phyloP scores from a whole-genome alignment of 2,329 filamentous ascomycete species.

The Verticillium longisporum region DNA sequence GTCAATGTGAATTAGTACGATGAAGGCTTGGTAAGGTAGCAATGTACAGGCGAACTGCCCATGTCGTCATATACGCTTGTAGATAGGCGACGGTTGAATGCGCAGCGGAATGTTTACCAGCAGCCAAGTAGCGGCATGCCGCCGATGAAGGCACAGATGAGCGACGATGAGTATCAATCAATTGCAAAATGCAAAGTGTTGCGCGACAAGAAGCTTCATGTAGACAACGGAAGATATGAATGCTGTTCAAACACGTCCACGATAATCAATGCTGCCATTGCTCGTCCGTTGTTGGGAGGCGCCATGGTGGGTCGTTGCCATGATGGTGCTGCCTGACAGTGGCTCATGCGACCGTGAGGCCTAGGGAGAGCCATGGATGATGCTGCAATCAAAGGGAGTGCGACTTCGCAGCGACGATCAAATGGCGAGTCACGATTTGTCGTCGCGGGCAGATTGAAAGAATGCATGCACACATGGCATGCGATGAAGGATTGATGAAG shows the following conservation, averaged over 20 bases:
- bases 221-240: no score
- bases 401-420: background rate
- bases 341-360: background rate
- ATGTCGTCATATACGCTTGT: background rate
- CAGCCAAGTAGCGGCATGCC: background rate
- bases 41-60: background rate
- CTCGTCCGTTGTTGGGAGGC: no score
- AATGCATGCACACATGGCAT: background rate
- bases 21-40: background rate
- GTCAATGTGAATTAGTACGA: background rate
- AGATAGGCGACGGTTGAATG: background rate
- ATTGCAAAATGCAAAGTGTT: background rate
- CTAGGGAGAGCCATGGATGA: background rate
- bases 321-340: background rate
- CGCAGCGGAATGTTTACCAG: background rate
- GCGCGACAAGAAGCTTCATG: background rate
- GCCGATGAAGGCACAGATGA: background rate
- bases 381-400: background rate
- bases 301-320: background rate
- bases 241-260: no score
- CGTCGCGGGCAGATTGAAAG: background rate
- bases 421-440: background rate
- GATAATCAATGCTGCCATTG: no score
- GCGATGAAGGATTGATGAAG: background rate
- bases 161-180: background rate